phyloP scores from a whole-genome alignment of 805 yeast species.

The Kregervanrija pseudodelftensis region DNA sequence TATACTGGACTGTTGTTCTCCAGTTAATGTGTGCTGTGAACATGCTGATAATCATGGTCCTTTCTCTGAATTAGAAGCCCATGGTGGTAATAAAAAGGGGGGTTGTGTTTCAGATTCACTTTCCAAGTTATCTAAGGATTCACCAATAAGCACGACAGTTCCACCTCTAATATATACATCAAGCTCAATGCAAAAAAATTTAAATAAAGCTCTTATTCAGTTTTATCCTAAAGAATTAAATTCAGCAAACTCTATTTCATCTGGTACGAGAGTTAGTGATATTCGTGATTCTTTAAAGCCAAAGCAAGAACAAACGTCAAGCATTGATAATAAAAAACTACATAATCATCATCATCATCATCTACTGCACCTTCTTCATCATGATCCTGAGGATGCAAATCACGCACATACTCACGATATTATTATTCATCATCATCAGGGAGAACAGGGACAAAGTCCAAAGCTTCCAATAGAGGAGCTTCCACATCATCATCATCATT shows the following conservation, averaged over 20 bases:
- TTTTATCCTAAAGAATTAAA: too few species aligned
- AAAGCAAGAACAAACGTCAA: background rate
- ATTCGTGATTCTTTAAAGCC: constrained; percentile 2
- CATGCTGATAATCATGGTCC: too few species aligned
- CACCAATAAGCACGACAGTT: too few species aligned
- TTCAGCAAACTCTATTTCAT: too few species aligned
- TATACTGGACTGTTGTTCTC: background rate
- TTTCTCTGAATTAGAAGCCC: too few species aligned
- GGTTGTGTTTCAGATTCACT: too few species aligned
- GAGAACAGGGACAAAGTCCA: background rate
- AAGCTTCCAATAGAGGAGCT: background rate
- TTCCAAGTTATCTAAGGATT: too few species aligned
- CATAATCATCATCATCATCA: constrained; percentile 11
- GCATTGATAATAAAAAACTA: background rate
- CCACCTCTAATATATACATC: too few species aligned
- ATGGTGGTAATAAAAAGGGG: too few species aligned
- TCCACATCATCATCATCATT: constrained; percentile 22
- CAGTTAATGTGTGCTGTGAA: too few species aligned
- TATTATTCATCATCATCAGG: constrained; percentile 12
- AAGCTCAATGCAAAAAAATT: too few species aligned
- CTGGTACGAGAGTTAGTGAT: background rate
- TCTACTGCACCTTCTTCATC: constrained; percentile 13
- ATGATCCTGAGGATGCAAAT: constrained; percentile 5
- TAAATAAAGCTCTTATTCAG: too few species aligned
- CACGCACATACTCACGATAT: constrained; percentile 12